Conservation (phyloP, 495 filamentous ascomycete genomes). For the Talaromyces wortmannii region DNA sequence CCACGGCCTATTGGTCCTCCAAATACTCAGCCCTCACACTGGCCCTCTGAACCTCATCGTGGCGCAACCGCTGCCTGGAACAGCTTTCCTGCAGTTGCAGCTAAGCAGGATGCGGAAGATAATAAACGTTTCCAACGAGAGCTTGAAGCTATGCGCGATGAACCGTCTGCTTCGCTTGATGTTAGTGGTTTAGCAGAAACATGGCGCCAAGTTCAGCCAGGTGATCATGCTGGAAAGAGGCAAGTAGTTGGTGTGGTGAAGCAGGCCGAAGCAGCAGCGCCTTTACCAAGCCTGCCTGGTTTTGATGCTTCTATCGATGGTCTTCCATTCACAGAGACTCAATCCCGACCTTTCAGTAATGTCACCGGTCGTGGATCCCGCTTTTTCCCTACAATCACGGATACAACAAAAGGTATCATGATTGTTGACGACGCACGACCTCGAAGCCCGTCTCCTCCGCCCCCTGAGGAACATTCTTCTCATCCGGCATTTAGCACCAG, state of each 20-base stretch:
- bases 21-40: slow-evolving; percentile 25
- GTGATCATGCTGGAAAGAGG: slow-evolving; percentile 34
- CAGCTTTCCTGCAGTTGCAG: slow-evolving; percentile 34
- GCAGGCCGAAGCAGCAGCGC: slow-evolving; percentile 17
- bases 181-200: slow-evolving; percentile 50
- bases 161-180: slow-evolving; percentile 29
- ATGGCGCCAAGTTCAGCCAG: slow-evolving; percentile 52
- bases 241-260: slow-evolving; percentile 29
- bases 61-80: slow-evolving; percentile 37
- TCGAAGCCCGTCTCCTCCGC: slow-evolving; percentile 57
- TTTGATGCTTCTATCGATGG: slow-evolving; percentile 29
- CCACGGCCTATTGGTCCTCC: slow-evolving; percentile 50
- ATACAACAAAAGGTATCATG: slow-evolving; percentile 29
- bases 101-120: slow-evolving; percentile 36
- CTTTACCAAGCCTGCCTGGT: slow-evolving; percentile 21
- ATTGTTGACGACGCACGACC: slow-evolving; percentile 20
- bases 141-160: slow-evolving; percentile 27
- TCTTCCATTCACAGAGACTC: slow-evolving; percentile 29
- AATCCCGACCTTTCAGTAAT: slow-evolving; percentile 26
- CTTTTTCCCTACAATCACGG: slow-evolving; percentile 59
- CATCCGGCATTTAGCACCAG: slow-evolving; percentile 70
- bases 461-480: slow-evolving; percentile 56
- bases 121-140: slow-evolving; percentile 29
- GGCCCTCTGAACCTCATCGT: slow-evolving; percentile 29
- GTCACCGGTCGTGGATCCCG: slow-evolving; percentile 49